These are phyloP conservation scores for Suillus tomentosus DNA, from an alignment of 768 basidiomycete species.

Conservation along the genomic window DNA sequence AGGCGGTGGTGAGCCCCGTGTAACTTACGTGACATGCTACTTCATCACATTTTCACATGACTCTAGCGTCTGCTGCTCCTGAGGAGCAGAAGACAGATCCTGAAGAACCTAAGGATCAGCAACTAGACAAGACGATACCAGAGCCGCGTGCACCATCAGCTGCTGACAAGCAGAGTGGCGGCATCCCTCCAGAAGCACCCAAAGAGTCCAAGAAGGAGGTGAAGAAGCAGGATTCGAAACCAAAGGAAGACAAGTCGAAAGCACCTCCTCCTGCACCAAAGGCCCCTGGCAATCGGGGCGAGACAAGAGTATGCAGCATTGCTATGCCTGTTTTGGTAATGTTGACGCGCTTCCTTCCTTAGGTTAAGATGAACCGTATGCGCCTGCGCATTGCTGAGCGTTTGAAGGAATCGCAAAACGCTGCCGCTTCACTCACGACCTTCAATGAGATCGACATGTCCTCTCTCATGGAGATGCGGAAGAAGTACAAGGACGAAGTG, in stretches of 20 bases:
- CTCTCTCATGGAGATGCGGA: slow-evolving; percentile 88
- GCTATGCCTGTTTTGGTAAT: background rate
- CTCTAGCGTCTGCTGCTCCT: slow-evolving; percentile 34
- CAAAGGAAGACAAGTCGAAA: slow-evolving; percentile 33
- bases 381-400: slow-evolving; percentile 95
- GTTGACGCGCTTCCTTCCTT: slow-evolving; percentile 1
- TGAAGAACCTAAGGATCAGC: slow-evolving; percentile 49
- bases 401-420: slow-evolving; percentile 98
- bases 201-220: slow-evolving; percentile 39
- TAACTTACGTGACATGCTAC: background rate
- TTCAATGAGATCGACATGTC: slow-evolving; percentile 99
- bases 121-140: slow-evolving; percentile 48
- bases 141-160: slow-evolving; percentile 45
- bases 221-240: slow-evolving; percentile 38
- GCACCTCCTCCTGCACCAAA: slow-evolving; percentile 33
- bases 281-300: slow-evolving; percentile 60
- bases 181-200: slow-evolving; percentile 27
- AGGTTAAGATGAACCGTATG: slow-evolving; percentile 99
- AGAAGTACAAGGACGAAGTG: slow-evolving; percentile 89
- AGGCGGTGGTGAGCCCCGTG: slow-evolving; percentile 43
- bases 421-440: slow-evolving; percentile 94
- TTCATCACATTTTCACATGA: slow-evolving; percentile 14
- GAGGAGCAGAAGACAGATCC: slow-evolving; percentile 38
- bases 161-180: slow-evolving; percentile 25
- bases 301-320: slow-evolving; percentile 72